phyloP scores from a whole-genome alignment of 1,139 yeast species.

The Geotrichum citri-aurantii region DNA sequence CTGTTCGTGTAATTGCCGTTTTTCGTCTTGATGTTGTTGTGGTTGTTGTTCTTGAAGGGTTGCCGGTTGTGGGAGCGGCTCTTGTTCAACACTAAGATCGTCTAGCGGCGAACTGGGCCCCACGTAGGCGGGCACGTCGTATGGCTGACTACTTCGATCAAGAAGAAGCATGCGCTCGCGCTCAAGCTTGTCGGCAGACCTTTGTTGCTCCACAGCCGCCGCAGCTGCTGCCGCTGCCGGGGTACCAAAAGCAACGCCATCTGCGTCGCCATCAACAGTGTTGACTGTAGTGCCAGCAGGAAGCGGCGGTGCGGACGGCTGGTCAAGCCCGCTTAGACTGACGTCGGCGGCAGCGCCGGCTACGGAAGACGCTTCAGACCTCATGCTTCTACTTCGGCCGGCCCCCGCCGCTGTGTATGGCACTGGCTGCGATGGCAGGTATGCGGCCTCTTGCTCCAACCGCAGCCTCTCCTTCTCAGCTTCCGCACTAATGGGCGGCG shows the following conservation, averaged over 20 bases:
- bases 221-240: background rate
- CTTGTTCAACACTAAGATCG: no score
- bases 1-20: background rate
- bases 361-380: background rate
- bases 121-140: background rate
- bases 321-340: background rate
- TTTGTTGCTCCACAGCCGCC: no score
- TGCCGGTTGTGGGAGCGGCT: no score
- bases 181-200: background rate
- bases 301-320: background rate
- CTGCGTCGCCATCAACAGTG: background rate
- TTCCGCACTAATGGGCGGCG: conserved; percentile 5
- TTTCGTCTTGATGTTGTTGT: no score
- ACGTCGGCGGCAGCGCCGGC: background rate
- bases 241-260: background rate
- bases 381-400: background rate
- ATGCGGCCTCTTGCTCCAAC: conserved; percentile 46
- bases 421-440: conserved; percentile 53
- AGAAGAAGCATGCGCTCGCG: background rate
- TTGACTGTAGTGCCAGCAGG: background rate
- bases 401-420: background rate
- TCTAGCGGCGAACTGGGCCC: background rate
- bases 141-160: background rate
- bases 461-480: conserved; percentile 52
- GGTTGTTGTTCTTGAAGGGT: no score